A percentile compares a stretch with the other conserved stretches of the same genome.
These are phyloP conservation scores for Maudiozyma barnettii DNA, from an alignment of 805 yeast species.

Conservation along the genomic window DNA sequence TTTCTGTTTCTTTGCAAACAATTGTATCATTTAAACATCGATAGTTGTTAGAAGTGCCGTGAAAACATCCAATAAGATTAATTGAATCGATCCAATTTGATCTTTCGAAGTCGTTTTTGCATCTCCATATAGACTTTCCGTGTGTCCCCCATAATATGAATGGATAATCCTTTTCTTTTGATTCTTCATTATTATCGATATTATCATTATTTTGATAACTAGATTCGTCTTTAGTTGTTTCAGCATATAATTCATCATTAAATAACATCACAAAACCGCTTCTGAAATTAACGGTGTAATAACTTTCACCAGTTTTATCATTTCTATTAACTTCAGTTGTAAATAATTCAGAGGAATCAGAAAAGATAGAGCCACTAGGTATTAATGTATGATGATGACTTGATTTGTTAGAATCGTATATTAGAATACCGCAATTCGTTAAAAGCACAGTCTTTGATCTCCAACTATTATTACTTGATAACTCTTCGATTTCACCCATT, in stretches of 20 bases:
- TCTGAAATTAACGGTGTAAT: constrained; percentile 27
- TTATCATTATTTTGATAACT: background rate
- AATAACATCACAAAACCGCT: constrained; percentile 7
- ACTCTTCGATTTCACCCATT: constrained; percentile 33
- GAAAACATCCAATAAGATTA: constrained; percentile 20
- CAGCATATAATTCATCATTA: constrained; percentile 5
- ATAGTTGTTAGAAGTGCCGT: constrained; percentile 17
- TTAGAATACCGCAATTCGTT: constrained; percentile 41
- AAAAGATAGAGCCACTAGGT: constrained; percentile 1
- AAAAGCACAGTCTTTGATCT: constrained; percentile 38
- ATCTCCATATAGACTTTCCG: constrained; percentile 32
- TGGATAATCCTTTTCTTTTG: background rate
- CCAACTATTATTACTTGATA: constrained; percentile 30
- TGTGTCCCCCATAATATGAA: constrained; percentile 2
- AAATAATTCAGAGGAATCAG: constrained; percentile 21
- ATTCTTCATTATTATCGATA: background rate
- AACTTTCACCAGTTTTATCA: constrained; percentile 16
- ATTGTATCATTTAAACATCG: constrained; percentile 25
- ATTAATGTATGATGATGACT: constrained; percentile 1
- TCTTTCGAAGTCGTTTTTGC: constrained; percentile 37
- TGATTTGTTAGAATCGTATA: constrained; percentile 31
- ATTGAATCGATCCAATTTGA: constrained; percentile 49
- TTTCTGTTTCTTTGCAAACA: constrained; percentile 17
- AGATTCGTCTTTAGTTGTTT: background rate
- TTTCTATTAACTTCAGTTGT: constrained; percentile 22